A percentile compares a stretch with the other conserved stretches of the same genome.
Conservation (phyloP, 108 stramenopile species). For the Aurantiochytrium sp. region DNA sequence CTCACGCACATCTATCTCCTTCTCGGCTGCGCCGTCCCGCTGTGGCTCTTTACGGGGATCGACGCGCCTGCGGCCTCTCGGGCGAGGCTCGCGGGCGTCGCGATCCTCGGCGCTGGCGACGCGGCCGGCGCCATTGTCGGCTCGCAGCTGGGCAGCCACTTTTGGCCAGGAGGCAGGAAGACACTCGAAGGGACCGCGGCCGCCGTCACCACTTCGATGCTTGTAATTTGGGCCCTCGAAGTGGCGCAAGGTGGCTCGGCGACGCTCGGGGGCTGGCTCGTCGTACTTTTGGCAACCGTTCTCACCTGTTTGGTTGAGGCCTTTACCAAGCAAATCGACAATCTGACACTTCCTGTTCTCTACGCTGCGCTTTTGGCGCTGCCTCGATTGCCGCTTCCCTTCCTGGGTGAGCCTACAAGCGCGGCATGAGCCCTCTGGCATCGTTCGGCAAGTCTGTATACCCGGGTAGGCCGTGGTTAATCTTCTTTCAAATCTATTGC, state of each 20-base stretch:
- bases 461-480: background rate
- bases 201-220: background rate
- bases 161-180: background rate
- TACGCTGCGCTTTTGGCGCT: background rate
- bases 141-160: background rate
- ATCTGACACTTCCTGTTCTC: background rate
- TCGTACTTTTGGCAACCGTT: background rate
- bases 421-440: background rate
- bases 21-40: constrained; percentile 32
- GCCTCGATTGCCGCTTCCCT: background rate
- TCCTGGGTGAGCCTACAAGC: background rate
- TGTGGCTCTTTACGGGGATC: background rate
- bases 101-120: constrained; percentile 13
- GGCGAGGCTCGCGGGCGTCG: background rate
- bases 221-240: background rate
- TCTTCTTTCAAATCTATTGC: background rate
- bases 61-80: background rate
- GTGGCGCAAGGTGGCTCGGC: background rate
- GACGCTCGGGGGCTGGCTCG: background rate
- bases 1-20: constrained; percentile 34
- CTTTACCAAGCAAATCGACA: background rate
- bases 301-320: background rate
- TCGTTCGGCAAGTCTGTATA: background rate
- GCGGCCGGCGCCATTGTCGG: background rate
- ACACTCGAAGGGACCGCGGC: background rate